Evolutionary conservation across 2,329 filamentous ascomycete species (phyloP), one percentile per base, ranked within the genome.

Genomic region (Ascochyta viciae-villosae): DNA sequence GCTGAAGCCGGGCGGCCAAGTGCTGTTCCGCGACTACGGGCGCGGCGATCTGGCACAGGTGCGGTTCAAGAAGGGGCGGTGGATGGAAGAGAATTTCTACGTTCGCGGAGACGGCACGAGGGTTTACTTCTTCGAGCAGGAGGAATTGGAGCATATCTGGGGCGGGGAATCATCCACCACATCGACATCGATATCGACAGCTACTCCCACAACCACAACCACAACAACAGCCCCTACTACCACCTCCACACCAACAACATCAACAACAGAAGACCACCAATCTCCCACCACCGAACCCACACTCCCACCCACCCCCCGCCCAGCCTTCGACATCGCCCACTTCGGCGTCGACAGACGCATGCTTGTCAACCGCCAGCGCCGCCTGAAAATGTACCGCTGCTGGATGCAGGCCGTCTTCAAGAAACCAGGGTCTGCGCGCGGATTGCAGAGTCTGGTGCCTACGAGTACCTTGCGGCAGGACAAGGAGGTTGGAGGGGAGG

Each of bases 361-460:
- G 80, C 83, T 99, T 51, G 92, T 99, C 52, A 99, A 99, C 75
- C 87, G 95, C 62, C 91, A 93, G 50, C 86, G 89, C 70, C 89
- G 92, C 77, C 81, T 96, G 44, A 99, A 98, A 79, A 99, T 99
- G 95, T 98, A 98, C 77, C 87, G 95, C 58, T 98, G 94, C 80
- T 99, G 95, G 92, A 86, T 96, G 74, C 91, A 96, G 76, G 91
- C 90, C 27, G 86, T 87, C 4, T 96, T 95, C 75, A 86, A 83
- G 68, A 94, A 93, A 78, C 73, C 78, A 9, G 31, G 37, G 6
- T 51, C 53, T 1, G 38, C 22, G 12, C 41, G 41, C 6, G 72
- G 73, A 0, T 31, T 59, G 38, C 62, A 67, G 55, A 74, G 70
- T 40, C 47, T 65, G 29, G 65, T 75, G 3, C 64, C 72, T 1